Percentiles rank a stretch among this genome's conserved stretches.
Evolutionary conservation across 1,139 yeast genomes (phyloP).

Genomic region (Blastobotrys malaysiensis): DNA sequence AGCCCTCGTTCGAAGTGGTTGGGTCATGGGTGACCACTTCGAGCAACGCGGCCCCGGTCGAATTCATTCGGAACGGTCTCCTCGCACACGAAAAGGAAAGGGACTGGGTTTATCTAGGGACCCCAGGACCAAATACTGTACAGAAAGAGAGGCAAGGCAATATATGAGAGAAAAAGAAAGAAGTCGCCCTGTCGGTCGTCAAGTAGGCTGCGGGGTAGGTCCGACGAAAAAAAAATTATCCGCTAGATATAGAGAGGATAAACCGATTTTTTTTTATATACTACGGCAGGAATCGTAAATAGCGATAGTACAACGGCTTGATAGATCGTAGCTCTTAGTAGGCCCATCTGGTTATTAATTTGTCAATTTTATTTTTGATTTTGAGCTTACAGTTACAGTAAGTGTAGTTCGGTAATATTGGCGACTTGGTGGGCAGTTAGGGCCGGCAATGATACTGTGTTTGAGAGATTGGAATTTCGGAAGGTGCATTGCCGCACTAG

Average conservation of each 20-base stretch:
- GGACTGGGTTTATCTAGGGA: not conserved
- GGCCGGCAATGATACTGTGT: not conserved
- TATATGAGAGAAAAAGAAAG: not conserved
- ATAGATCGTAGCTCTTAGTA: too few species aligned
- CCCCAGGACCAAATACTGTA: not conserved
- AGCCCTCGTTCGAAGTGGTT: not conserved
- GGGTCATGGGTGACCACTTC: not conserved
- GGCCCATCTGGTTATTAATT: too few species aligned
- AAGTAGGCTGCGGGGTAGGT: not conserved
- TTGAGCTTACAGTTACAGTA: not conserved
- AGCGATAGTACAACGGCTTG: too few species aligned
- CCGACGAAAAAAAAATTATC: not conserved
- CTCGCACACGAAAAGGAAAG: not conserved
- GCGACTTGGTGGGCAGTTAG: not conserved
- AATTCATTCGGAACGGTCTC: not conserved
- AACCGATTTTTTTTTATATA: too few species aligned
- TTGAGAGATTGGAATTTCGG: not conserved
- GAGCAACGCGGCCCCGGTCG: constrained; percentile 1
- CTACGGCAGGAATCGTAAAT: too few species aligned
- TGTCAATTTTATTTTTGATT: too few species aligned
- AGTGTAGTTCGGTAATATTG: not conserved
- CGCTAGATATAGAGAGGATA: too few species aligned
- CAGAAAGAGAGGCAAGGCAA: not conserved
- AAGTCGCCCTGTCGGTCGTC: not conserved
- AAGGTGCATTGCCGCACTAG: not conserved